phyloP scores from a whole-genome alignment of 768 basidiomycete species.

The Tulasnella sp. region DNA sequence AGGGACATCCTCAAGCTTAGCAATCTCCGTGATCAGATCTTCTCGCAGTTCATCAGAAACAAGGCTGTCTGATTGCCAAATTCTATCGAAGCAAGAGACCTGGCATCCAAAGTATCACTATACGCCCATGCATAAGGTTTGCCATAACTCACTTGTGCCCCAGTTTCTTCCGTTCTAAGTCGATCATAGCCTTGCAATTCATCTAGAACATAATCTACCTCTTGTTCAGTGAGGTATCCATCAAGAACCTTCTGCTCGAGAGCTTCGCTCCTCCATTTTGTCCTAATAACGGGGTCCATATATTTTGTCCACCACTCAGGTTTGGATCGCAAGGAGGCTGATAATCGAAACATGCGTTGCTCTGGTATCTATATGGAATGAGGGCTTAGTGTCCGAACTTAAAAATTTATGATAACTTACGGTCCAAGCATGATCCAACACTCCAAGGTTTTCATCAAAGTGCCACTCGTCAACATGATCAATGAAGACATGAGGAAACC shows the following conservation, averaged over 20 bases:
- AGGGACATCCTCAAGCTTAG: conserved; percentile 28
- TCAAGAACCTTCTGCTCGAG: not conserved
- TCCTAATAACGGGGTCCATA: conserved; percentile 1
- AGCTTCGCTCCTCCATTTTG: conserved; percentile 5
- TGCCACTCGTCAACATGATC: no score
- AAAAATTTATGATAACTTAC: no score
- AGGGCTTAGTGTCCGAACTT: no score
- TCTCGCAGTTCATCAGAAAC: conserved; percentile 22
- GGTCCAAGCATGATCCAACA: no score
- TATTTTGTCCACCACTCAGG: conserved; percentile 10
- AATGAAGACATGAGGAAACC: no score
- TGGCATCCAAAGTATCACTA: not conserved
- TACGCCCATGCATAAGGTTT: no score
- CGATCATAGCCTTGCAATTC: conserved; percentile 5
- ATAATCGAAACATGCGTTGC: not conserved
- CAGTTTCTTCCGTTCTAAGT: conserved; percentile 2
- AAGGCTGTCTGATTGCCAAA: conserved; percentile 26
- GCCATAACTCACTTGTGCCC: conserved; percentile 3
- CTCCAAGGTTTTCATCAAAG: no score
- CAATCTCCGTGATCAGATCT: conserved; percentile 23
- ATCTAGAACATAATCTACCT: conserved; percentile 10
- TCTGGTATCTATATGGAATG: no score
- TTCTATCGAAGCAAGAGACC: conserved; percentile 18
- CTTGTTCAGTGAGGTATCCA: not conserved
- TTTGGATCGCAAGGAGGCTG: conserved; percentile 3